Conservation (phyloP, 1,139 yeast genomes). For the Suhomyces bolitotheri region DNA sequence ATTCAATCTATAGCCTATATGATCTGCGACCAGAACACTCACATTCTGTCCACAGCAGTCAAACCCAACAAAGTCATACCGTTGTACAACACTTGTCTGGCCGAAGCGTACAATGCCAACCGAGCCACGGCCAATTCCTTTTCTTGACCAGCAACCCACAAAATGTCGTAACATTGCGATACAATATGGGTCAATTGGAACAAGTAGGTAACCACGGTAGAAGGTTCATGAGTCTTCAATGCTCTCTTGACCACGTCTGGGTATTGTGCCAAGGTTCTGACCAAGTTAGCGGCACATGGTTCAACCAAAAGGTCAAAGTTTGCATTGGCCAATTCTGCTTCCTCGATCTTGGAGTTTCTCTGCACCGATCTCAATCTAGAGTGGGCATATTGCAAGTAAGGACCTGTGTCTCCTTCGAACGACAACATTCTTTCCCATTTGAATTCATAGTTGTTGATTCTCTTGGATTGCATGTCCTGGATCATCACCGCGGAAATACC, state of each 20-base stretch:
- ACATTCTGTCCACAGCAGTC: slow-evolving; percentile 99
- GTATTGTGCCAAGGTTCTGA: slow-evolving; percentile 82
- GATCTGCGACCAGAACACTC: too few species aligned
- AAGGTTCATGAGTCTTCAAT: slow-evolving; percentile 83
- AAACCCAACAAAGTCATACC: slow-evolving; percentile 91
- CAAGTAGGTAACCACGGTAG: slow-evolving; percentile 90
- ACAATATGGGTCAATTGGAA: slow-evolving; percentile 92
- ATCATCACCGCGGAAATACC: slow-evolving; percentile 98
- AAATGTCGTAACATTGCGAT: slow-evolving; percentile 89
- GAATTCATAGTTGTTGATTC: slow-evolving; percentile 93
- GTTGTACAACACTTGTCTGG: slow-evolving; percentile 84
- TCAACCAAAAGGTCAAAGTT: slow-evolving; percentile 73
- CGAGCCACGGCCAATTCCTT: slow-evolving; percentile 87
- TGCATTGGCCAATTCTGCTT: slow-evolving; percentile 54
- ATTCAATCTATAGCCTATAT: too few species aligned
- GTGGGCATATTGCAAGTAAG: slow-evolving; percentile 97
- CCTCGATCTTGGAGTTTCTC: slow-evolving; percentile 67
- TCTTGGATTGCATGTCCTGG: slow-evolving; percentile 98
- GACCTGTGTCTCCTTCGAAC: slow-evolving; percentile 99
- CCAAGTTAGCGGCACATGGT: slow-evolving; percentile 69
- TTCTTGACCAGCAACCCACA: slow-evolving; percentile 98
- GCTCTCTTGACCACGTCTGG: slow-evolving; percentile 91
- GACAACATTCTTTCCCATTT: slow-evolving; percentile 99
- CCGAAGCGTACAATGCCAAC: slow-evolving; percentile 86
- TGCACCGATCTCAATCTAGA: slow-evolving; percentile 94